Base-by-base conservation (phyloP, 2,329 filamentous ascomycete species). In the Beauveria bassiana region DNA sequence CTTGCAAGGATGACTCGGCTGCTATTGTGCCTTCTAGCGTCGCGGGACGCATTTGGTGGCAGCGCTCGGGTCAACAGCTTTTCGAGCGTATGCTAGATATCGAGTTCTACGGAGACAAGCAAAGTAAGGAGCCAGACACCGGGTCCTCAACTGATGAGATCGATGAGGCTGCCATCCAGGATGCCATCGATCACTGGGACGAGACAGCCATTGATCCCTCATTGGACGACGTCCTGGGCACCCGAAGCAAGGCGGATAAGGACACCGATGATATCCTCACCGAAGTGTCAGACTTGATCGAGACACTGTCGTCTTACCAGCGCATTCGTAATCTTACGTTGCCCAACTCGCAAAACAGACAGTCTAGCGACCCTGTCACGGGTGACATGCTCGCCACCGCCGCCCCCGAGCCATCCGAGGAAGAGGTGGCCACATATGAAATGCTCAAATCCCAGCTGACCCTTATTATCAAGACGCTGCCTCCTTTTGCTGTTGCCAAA, bases 401-500 rank as follows among this genome's bases (percentile, higher is more conserved):
- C 26, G 86, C 81, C 7, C 83, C 85, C 4, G 85, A 86, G 56
- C 89, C 90, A 9, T 86, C 86, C 14, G 83, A 85, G 65, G 82
- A 84, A 64, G 83, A 86, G 68, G 75, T 77, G 62, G 71, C 76
- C 16, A 84, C 82, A 0, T 96, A 96, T 70, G 81, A 91, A 65
- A 81, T 87, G 28, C 79, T 96, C 58, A 91, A 89, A 70, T 83
- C 86, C 4, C 90, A 93, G 70, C 78, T 96, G 22, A 79, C 85
- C 0, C 77, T 92, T 34, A 85, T 96, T 64, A 83, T 96, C 63
- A 82, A 88, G 65, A 85, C 83, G 45, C 76, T 96, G 12, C 92
- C 92, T 1, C 92, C 92, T 1, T 95, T 91, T 70, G 90, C 89
- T 1, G 89, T 96, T 26, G 87, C 92, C 6, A 93, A 95, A 69